Conservation (phyloP, 2,329 filamentous ascomycete species). For the Albophoma yamanashiensis region DNA sequence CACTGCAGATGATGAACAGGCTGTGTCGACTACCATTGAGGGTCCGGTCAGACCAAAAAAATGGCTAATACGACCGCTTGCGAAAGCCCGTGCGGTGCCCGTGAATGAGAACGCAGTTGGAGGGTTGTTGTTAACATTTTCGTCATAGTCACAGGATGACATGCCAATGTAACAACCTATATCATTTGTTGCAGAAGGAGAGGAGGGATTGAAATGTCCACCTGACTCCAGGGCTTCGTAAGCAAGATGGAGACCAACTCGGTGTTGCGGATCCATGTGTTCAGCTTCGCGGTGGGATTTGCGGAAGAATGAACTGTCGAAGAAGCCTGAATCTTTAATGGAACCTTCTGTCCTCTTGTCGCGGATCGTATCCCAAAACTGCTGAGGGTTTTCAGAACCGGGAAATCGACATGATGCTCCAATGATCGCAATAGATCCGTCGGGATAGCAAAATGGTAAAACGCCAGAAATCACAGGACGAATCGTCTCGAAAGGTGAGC, state of each 20-base stretch:
- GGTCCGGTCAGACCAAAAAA: constrained; percentile 25
- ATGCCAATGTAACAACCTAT: constrained; percentile 16
- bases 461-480: background rate
- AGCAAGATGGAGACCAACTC: constrained; percentile 19
- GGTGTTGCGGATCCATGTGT: constrained; percentile 22
- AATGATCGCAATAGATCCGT: background rate
- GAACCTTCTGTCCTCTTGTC: constrained; percentile 3
- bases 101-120: constrained; percentile 20
- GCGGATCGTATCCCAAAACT: constrained; percentile 8
- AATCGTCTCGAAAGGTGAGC: background rate
- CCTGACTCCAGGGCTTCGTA: constrained; percentile 19
- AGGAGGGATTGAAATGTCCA: constrained; percentile 6
- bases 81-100: constrained; percentile 20
- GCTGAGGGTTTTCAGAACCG: constrained; percentile 1
- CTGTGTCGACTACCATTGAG: constrained; percentile 21
- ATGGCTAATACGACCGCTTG: constrained; percentile 21
- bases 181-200: background rate
- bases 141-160: constrained; percentile 11
- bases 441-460: background rate
- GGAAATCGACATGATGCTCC: constrained; percentile 1
- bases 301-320: constrained; percentile 18
- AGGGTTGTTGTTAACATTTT: constrained; percentile 12
- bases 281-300: constrained; percentile 15
- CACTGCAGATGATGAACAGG: constrained; percentile 24
- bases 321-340: constrained; percentile 6